Evolutionary conservation across 495 filamentous ascomycete genomes (phyloP), one percentile per base, ranked within the genome.

Genomic region (Cladorrhinum samala): DNA sequence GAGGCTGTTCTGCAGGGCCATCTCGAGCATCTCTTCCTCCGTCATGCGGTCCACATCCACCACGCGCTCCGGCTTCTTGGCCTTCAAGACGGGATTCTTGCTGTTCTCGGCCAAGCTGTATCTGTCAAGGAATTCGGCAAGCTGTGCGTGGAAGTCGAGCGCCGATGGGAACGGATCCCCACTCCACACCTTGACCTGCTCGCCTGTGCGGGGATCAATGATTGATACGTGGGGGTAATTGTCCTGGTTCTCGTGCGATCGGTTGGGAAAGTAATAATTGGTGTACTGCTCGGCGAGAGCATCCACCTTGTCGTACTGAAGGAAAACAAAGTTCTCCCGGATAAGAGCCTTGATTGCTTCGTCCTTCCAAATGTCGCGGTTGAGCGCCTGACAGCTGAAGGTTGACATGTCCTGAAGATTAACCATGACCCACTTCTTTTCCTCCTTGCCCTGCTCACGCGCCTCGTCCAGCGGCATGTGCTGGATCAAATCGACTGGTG

Each of bases 111-210:
- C 87, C 50, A 98, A 75, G 61, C 91, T 96, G 67, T 96, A 98
- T 2, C 93, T 82, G 61, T 96, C 94, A 2, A 98, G 81, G 62
- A 98, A 98, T 65, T 98, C 93, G 61, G 91, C 87, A 2, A 98
- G 77, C 55, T 95, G 85, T 68, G 87, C 89, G 46, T 95, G 80
- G 61, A 97, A 96, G 9, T 96, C 93, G 13, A 79, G 62, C 2
- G 90, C 67, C 38, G 79, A 80, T 9, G 91, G 82, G 37, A 88
- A 84, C 16, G 93, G 90, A 14, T 77, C 75, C 2, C 91, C 90
- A 4, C 88, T 90, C 91, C 91, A 96, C 1, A 92, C 83, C 70
- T 98, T 97, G 54, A 97, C 89, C 68, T 96, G 92, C 69, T 97
- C 93, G 38, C 93, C 93, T 6, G 93, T 98, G 37, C 93, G 81